Evolutionary conservation across 345 rosid species (phyloP).

Genomic region (Aurinia saxatilis): DNA sequence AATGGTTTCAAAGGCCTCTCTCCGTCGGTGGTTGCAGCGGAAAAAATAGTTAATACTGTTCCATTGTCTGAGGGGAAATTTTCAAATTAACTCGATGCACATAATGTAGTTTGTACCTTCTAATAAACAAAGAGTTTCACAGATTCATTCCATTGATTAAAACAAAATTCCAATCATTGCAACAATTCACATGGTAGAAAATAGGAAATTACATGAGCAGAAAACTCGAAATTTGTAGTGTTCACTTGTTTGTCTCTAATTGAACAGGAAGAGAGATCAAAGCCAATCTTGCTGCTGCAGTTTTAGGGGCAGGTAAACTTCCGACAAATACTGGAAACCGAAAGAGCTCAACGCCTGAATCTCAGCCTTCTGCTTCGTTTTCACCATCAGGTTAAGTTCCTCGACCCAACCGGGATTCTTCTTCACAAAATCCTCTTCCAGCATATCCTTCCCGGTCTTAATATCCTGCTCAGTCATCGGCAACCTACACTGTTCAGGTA

Average conservation of each 20-base stretch:
- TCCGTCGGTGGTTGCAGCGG: conserved; percentile 54
- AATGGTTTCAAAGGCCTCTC: conserved; percentile 59
- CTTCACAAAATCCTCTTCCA: conserved; percentile 98
- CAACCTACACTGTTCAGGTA: conserved; percentile 91
- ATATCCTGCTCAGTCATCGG: conserved; percentile 99
- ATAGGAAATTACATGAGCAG: conserved; percentile 12
- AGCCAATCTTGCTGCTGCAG: conserved; percentile 99
- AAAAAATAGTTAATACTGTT: conserved; percentile 31
- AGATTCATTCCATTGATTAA: neutral
- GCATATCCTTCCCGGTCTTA: conserved; percentile 87
- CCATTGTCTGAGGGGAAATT: too few relatives aligned
- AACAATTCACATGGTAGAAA: neutral
- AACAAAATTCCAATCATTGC: conserved; percentile 6
- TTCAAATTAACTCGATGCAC: neutral
- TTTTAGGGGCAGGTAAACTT: conserved; percentile 94
- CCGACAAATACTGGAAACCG: conserved; percentile 92
- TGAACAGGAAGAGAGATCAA: conserved; percentile 31
- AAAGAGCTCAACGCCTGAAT: conserved; percentile 96
- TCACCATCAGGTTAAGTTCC: conserved; percentile 95
- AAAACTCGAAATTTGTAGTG: neutral
- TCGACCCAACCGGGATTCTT: conserved; percentile 98
- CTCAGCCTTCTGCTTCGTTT: conserved; percentile 94
- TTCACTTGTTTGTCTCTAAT: neutral
- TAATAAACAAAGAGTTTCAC: neutral
- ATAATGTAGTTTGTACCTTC: neutral